Evolutionary conservation across 2,329 filamentous ascomycete genomes (phyloP).

Genomic region (Fusarium sarcochroum): DNA sequence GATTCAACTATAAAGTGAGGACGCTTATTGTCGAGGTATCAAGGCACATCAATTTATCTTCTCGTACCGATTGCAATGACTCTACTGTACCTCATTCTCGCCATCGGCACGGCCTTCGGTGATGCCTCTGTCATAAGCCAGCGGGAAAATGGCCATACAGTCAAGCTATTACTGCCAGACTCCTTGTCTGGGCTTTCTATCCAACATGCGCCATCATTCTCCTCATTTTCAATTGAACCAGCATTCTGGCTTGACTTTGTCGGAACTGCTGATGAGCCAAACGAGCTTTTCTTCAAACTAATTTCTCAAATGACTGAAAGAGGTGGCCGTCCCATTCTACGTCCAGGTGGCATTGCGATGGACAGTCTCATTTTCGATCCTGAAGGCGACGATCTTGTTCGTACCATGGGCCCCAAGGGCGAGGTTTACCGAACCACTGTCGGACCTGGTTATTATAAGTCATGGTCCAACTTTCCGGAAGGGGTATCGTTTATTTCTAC

Average conservation of each 20-base stretch:
- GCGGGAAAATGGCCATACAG: background rate
- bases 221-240: constrained; percentile 37
- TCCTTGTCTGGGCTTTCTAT: constrained; percentile 23
- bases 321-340: constrained; percentile 27
- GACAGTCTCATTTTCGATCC: constrained; percentile 40
- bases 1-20: too few species aligned
- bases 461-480: constrained; percentile 32
- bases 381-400: constrained; percentile 21
- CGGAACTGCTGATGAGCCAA: constrained; percentile 28
- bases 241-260: constrained; percentile 42
- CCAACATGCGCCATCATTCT: constrained; percentile 27
- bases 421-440: constrained; percentile 17
- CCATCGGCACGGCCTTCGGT: background rate
- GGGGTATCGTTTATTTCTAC: constrained; percentile 35
- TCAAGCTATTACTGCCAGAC: background rate
- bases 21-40: too few species aligned
- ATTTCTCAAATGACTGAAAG: constrained; percentile 27
- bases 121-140: background rate
- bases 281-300: constrained; percentile 28
- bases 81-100: background rate
- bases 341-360: constrained; percentile 40
- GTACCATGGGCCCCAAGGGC: constrained; percentile 32
- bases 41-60: too few species aligned
- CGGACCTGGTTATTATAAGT: constrained; percentile 14
- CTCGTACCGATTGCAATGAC: background rate